These are phyloP conservation scores for Melaleuca quinquenervia DNA, from an alignment of 345 rosid genomes.

Conservation along the genomic window DNA sequence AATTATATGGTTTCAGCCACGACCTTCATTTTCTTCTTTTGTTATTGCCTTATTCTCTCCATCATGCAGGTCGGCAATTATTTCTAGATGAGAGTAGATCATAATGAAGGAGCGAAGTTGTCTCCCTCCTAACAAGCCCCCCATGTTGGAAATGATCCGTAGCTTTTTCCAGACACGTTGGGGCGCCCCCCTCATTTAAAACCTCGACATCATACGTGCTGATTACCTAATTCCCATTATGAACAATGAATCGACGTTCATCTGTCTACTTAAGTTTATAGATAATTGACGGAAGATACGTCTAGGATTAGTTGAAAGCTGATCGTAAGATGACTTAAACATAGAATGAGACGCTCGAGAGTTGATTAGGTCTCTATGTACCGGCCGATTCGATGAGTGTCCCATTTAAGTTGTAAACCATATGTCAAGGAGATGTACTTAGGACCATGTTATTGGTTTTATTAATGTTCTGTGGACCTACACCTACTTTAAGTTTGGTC, in stretches of 20 bases:
- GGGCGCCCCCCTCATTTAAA: not conserved
- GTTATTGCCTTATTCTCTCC: not conserved
- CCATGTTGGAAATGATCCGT: not conserved
- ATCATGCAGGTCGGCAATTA: not conserved
- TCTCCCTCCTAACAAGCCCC: not conserved
- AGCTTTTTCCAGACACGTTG: not conserved
- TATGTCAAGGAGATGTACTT: not conserved
- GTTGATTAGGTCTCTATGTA: not conserved
- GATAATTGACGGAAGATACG: not conserved
- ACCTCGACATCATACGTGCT: not conserved
- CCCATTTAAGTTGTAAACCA: not conserved
- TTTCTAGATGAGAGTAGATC: not conserved
- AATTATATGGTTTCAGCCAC: not conserved
- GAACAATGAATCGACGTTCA: not conserved
- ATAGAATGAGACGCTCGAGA: not conserved
- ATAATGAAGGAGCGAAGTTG: not conserved
- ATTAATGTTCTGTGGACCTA: not conserved
- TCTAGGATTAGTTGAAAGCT: not conserved
- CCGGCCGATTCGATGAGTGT: not conserved
- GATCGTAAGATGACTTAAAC: not conserved
- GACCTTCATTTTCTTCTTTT: not conserved
- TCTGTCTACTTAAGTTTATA: not conserved
- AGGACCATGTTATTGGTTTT: not conserved
- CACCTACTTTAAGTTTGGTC: not conserved
- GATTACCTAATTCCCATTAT: not conserved